Conservation (phyloP, 495 filamentous ascomycete species). For the Viridothelium virens region DNA sequence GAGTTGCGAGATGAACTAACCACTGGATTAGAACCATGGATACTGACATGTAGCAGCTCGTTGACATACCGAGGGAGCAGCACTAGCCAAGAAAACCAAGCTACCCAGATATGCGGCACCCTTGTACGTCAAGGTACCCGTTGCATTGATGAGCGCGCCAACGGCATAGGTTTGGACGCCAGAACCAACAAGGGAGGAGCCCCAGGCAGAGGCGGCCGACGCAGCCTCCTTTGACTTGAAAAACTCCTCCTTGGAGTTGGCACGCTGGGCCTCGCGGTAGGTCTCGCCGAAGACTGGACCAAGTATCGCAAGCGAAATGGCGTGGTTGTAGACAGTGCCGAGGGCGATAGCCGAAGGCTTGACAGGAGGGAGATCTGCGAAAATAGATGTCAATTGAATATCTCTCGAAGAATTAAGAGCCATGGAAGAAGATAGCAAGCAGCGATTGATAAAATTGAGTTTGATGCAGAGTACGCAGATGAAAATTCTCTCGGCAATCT, state of each 20-base stretch:
- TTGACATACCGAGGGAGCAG: conserved; percentile 72
- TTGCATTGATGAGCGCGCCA: conserved; percentile 90
- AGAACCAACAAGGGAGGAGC: conserved; percentile 79
- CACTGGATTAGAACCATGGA: background rate
- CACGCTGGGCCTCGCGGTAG: conserved; percentile 83
- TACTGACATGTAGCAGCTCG: background rate
- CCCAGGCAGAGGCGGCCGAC: conserved; percentile 80
- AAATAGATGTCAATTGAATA: background rate
- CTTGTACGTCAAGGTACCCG: conserved; percentile 89
- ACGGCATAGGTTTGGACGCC: conserved; percentile 90
- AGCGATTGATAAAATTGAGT: background rate
- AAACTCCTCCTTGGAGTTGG: conserved; percentile 96
- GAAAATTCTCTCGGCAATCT: background rate
- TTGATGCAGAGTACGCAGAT: background rate
- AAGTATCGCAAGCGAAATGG: conserved; percentile 68
- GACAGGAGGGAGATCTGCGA: conserved; percentile 79
- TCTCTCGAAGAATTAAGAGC: background rate
- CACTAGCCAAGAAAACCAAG: conserved; percentile 84
- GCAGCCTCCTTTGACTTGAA: conserved; percentile 85
- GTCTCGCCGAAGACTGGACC: conserved; percentile 88
- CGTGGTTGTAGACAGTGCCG: conserved; percentile 92
- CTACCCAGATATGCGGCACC: conserved; percentile 88
- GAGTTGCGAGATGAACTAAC: conserved; percentile 74
- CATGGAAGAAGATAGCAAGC: background rate
- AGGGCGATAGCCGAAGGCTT: conserved; percentile 97